Base-by-base conservation (phyloP, 2,329 filamentous ascomycete genomes). In the Clonostachys byssicola region DNA sequence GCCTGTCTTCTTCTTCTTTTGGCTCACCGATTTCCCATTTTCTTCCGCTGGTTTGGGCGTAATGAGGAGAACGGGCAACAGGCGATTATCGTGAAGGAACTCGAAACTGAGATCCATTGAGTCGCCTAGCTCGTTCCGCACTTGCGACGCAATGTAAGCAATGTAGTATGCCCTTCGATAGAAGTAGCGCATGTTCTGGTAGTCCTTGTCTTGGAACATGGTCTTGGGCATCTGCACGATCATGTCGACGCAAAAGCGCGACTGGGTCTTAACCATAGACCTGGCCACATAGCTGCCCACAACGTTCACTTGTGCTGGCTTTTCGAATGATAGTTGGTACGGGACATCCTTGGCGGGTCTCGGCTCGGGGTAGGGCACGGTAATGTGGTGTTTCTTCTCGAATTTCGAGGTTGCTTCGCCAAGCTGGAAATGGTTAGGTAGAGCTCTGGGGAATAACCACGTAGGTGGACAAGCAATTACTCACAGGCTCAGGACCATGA, bases 161-260 rank as follows among this genome's bases (percentile, higher is more conserved):
- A 97, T 72, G 61, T 95, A 97, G 66, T 92, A 97, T 12, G 94
- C 88, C 52, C 92, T 78, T 60, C 96, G 95, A 70, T 96, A 92
- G 61, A 96, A 96, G 69, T 95, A 97, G 51, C 94, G 83, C 72
- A 94, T 79, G 64, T 96, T 91, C 44, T 92, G 77, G 63, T 92
- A 96, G 66, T 99, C 94, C 68, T 97, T 97, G 41, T 95, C 89
- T 60, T 96, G 90, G 58, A 97, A 92, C 12, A 96, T 68, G 1
- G 78, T 70, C 48, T 72, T 66, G 6, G 94, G 92, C 83, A 99
- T 95, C 43, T 88, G 87, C 14, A 95, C 82, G 6, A 92, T 83
- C 77, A 97, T 81, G 65, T 97, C 92, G 50, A 96, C 75, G 14
- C 78, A 74, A 23, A 85, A 68, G 23, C 63, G 65, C 43, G 69